These are phyloP conservation scores for Staphylotrichum tortipilum DNA, from an alignment of 495 filamentous ascomycete genomes.

Conservation along the genomic window DNA sequence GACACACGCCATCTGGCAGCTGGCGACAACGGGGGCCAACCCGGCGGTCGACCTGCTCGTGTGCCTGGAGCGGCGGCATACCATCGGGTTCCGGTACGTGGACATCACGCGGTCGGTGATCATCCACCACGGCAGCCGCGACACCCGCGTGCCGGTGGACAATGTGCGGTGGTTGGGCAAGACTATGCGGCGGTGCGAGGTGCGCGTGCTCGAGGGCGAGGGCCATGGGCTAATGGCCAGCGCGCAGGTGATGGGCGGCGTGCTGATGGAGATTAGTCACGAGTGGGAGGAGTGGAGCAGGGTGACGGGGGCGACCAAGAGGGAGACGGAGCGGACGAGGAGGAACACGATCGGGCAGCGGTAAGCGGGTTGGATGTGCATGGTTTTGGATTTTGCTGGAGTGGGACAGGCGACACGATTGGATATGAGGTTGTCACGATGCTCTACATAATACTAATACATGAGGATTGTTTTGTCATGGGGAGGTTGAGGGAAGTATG, in stretches of 20 bases:
- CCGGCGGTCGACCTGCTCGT: constrained; percentile 88
- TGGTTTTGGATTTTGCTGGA: background rate
- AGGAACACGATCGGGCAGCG: constrained; percentile 19
- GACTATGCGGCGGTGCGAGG: constrained; percentile 86
- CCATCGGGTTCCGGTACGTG: constrained; percentile 94
- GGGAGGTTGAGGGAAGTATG: no score
- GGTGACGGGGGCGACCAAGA: constrained; percentile 24
- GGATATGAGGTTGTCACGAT: background rate
- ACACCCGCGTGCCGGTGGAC: constrained; percentile 86
- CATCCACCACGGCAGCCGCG: constrained; percentile 87
- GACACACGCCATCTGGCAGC: constrained; percentile 86
- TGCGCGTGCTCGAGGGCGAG: constrained; percentile 83
- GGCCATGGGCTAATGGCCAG: constrained; percentile 96
- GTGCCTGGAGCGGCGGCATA: constrained; percentile 82
- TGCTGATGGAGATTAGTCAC: constrained; percentile 83
- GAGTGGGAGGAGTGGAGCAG: constrained; percentile 92
- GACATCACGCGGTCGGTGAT: constrained; percentile 86
- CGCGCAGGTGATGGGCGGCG: constrained; percentile 81
- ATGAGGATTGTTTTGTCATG: no score
- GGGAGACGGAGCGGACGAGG: constrained; percentile 20
- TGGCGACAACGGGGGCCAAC: constrained; percentile 87
- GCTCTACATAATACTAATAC: background rate
- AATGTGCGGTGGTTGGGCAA: constrained; percentile 93
- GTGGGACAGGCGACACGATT: background rate
- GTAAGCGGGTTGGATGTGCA: constrained; percentile 1